Percentiles rank a stretch among this genome's conserved stretches.
These are phyloP conservation scores for Ophiostoma himal-ulmi DNA, from an alignment of 2,329 filamentous ascomycete genomes.

Conservation along the genomic window DNA sequence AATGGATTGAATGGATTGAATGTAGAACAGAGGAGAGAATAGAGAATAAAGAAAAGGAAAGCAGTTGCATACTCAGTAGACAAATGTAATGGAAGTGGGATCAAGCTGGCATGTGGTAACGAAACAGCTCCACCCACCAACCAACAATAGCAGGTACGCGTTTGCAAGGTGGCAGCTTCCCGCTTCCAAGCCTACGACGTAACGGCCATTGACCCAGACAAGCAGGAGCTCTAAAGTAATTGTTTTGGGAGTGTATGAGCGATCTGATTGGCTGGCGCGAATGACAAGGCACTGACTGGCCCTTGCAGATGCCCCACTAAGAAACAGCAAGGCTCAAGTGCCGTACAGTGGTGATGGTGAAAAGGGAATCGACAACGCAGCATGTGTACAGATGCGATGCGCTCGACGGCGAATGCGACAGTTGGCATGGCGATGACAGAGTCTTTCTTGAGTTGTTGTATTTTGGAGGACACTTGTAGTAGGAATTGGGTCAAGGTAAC, in stretches of 20 bases:
- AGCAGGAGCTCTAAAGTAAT: neutral
- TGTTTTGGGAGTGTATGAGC: neutral
- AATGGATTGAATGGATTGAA: neutral
- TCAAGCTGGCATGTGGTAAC: neutral
- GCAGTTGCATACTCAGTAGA: neutral
- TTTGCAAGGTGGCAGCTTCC: constrained; percentile 25
- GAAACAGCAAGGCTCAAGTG: neutral
- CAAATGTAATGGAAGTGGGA: neutral
- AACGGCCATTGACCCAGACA: neutral
- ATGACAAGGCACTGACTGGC: neutral
- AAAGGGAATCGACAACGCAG: neutral
- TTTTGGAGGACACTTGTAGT: neutral
- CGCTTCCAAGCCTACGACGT: constrained; percentile 4
- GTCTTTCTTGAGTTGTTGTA: neutral
- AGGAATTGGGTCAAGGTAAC: neutral
- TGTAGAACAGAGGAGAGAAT: neutral
- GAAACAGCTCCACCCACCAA: constrained; percentile 6
- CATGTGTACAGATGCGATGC: neutral
- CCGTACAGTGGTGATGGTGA: neutral
- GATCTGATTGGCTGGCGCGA: neutral
- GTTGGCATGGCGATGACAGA: neutral
- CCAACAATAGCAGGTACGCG: neutral
- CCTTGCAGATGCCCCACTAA: neutral
- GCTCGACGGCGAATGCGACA: neutral
- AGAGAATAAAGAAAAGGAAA: neutral